phyloP scores from a whole-genome alignment of 208 protist genomes.

The Leishmania tropica region DNA sequence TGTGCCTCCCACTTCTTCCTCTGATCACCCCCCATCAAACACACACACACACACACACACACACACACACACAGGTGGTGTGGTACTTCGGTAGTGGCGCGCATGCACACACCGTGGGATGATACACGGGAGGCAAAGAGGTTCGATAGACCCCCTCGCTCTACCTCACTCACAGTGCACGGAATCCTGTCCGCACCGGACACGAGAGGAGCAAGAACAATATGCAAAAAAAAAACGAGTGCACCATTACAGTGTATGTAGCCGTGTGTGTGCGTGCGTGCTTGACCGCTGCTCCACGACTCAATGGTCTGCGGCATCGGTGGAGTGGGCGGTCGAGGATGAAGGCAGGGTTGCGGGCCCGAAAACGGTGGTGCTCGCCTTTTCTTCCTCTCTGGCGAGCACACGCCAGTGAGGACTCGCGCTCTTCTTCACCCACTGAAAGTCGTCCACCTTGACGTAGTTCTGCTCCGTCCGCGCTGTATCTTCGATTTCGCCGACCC shows the following conservation, averaged over 20 bases:
- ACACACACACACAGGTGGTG: conserved; percentile 4
- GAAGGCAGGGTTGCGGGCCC: conserved; percentile 19
- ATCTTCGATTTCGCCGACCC: conserved; percentile 62
- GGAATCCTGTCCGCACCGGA: background rate
- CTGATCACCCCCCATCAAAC: background rate
- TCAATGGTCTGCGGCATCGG: background rate
- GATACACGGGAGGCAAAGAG: background rate
- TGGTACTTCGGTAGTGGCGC: too few species aligned
- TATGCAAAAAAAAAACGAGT: background rate
- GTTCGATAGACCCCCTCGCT: background rate
- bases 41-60: background rate
- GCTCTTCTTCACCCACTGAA: conserved; percentile 86
- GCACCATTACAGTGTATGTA: background rate
- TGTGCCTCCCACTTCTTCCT: background rate
- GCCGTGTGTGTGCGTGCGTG: background rate
- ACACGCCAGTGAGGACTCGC: conserved; percentile 83
- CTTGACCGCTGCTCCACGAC: background rate
- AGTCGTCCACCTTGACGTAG: conserved; percentile 82
- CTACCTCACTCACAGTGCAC: background rate
- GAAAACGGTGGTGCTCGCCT: conserved; percentile 18
- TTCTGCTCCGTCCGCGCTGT: conserved; percentile 29
- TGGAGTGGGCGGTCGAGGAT: background rate
- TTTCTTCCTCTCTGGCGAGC: conserved; percentile 40
- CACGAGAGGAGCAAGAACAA: background rate
- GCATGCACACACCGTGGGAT: background rate